A percentile compares a stretch with the other conserved stretches of the same genome.
These are phyloP conservation scores for Leishmania tarentolae DNA, from an alignment of 208 protist genomes.

Conservation along the genomic window DNA sequence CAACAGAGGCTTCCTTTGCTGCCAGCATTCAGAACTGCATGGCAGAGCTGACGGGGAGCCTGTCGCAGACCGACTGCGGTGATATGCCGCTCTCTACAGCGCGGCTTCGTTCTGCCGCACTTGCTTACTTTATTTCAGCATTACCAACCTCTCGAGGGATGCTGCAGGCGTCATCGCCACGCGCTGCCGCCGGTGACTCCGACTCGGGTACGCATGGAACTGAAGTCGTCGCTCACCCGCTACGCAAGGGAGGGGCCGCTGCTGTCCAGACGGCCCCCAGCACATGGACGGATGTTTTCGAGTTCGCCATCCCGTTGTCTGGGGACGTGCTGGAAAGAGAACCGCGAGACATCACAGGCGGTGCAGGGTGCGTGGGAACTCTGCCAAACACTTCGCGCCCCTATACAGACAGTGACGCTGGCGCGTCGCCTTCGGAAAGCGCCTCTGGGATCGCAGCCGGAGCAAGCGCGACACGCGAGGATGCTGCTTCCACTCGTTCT, in stretches of 20 bases:
- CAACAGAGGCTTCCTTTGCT: constrained; percentile 32
- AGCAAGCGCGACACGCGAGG: background rate
- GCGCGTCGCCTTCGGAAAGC: background rate
- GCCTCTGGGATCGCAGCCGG: background rate
- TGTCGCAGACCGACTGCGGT: constrained; percentile 11
- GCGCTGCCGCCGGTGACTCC: background rate
- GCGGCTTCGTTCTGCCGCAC: constrained; percentile 27
- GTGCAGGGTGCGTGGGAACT: background rate
- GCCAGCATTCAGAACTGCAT: constrained; percentile 25
- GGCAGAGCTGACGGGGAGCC: constrained; percentile 14
- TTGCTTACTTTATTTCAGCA: constrained; percentile 20
- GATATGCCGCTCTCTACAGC: constrained; percentile 22
- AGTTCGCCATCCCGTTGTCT: constrained; percentile 26
- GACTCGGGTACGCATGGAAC: background rate
- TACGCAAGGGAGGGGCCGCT: background rate
- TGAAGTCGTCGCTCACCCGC: background rate
- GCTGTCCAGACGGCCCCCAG: background rate
- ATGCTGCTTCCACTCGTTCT: background rate
- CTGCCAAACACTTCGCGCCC: background rate
- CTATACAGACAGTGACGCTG: background rate
- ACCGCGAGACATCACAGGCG: background rate
- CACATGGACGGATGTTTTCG: constrained; percentile 16
- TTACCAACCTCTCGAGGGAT: background rate
- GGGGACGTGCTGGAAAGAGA: constrained; percentile 1
- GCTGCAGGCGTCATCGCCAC: background rate